Base-by-base conservation (phyloP, 371 early-diverging fungal species). In the Actinomortierella wolfii region DNA sequence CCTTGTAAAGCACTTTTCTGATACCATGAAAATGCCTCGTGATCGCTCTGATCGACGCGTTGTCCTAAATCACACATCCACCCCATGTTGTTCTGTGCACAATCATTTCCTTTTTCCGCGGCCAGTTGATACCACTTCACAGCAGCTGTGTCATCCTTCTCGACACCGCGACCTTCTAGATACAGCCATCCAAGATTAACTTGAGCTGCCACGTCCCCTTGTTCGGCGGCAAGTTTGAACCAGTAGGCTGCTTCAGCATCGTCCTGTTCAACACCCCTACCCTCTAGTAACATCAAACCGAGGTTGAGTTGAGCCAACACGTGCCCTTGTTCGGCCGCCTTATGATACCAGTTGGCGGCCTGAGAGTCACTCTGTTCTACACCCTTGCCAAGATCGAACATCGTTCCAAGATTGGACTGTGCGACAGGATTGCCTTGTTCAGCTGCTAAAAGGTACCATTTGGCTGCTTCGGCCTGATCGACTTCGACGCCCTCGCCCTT, bases 361-460 rank as follows among this genome's bases (percentile, higher is more conserved):
- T 73, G 54, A 54, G 61, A 65, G 41, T 80, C 78, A 65, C 89
- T 78, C 59, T 79, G 76, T 18, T 64, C 75, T 1, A 89, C 82
- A 13, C 90, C 89, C 57, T 84, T 78, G 24, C 88, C 91, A 73
- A 93, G 88, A 42, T 94, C 93, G 70, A 88, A 93, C 49, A 90
- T 92, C 67, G 93, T 90, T 1, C 93, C 96, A 8, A 93, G 81
- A 58, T 93, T 93, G 78, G 93, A 91, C 67, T 92, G 92, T 18
- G 94, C 92, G 50, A 92, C 67, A 17, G 91, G 83, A 61, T 94
- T 91, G n/a, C 92, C 91, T 65, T 92, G 92, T 34, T 34, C 74
- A 2, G 92, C 91, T 7, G 92, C 89, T 55, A 76, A 76, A 51
- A 76, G 79, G 73, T 90, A 93, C 91, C 91, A 93, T 56, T 78